phyloP scores from a whole-genome alignment of 306 rosid genomes.

The Ammopiptanthus mongolicus region DNA sequence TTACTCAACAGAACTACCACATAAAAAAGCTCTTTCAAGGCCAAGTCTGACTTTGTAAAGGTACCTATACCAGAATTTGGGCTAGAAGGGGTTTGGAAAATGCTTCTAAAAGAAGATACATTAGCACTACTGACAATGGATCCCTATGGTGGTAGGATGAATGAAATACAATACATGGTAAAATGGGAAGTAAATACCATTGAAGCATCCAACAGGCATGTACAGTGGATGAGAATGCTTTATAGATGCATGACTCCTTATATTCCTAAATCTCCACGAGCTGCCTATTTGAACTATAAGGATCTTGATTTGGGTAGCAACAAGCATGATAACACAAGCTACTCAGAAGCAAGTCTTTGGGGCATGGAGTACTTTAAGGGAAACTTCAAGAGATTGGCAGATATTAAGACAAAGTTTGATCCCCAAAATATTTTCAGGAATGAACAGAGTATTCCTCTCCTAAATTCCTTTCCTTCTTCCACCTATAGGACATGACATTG shows the following conservation, averaged over 20 bases:
- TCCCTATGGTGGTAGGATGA: conserved; percentile 56
- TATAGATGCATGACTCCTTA: conserved; percentile 32
- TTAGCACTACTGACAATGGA: conserved; percentile 30
- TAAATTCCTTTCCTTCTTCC: not conserved
- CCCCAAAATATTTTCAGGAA: conserved; percentile 31
- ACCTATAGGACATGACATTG: not conserved
- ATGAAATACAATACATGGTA: conserved; percentile 31
- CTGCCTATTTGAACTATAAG: conserved; percentile 29
- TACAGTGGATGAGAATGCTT: conserved; percentile 24
- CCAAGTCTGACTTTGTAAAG: conserved; percentile 51
- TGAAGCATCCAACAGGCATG: conserved; percentile 9
- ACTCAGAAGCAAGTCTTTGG: conserved; percentile 31
- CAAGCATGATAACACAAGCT: conserved; percentile 19
- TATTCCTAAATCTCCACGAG: conserved; percentile 33
- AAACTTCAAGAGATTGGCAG: conserved; percentile 30
- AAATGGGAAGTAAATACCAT: conserved; percentile 17
- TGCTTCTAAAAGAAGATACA: conserved; percentile 34
- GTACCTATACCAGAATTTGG: conserved; percentile 39
- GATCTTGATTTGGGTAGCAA: conserved; percentile 41
- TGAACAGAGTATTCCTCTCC: conserved; percentile 39
- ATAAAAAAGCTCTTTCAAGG: conserved; percentile 47
- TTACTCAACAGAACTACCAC: conserved; percentile 32
- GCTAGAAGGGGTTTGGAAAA: conserved; percentile 42
- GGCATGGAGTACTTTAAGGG: conserved; percentile 35
- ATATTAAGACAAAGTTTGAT: conserved; percentile 33